Percentiles rank a stretch among this genome's conserved stretches.
Conservation (phyloP, 1,139 yeast species). For the Candida labiduridarum region DNA sequence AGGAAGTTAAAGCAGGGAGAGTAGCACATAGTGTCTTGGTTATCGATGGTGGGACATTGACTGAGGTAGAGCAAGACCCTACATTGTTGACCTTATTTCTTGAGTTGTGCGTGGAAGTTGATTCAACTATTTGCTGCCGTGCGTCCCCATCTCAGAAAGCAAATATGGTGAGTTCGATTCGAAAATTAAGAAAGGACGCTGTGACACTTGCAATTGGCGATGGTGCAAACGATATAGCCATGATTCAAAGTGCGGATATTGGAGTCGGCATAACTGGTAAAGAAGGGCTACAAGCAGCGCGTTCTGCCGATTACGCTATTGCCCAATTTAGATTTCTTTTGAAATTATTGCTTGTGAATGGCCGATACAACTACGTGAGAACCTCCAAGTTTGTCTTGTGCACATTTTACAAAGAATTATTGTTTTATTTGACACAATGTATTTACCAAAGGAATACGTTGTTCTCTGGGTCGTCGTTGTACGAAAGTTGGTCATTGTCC, state of each 20-base stretch:
- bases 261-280: conserved; percentile 97
- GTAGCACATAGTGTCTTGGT: conserved; percentile 95
- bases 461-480: conserved; percentile 91
- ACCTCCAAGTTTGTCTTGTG: conserved; percentile 90
- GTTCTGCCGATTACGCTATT: conserved; percentile 92
- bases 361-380: conserved; percentile 90
- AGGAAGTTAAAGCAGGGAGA: conserved; percentile 62
- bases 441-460: conserved; percentile 84
- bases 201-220: conserved; percentile 98
- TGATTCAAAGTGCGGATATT: conserved; percentile 98
- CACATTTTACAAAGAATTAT: conserved; percentile 90
- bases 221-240: conserved; percentile 98
- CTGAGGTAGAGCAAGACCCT: conserved; percentile 70
- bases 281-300: conserved; percentile 95
- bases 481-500: conserved; percentile 94
- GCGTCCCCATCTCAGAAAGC: conserved; percentile 98
- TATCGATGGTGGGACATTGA: conserved; percentile 85
- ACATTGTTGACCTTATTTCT: conserved; percentile 73
- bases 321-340: conserved; percentile 88
- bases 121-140: conserved; percentile 92
- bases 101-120: conserved; percentile 83
- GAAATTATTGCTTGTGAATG: conserved; percentile 87
- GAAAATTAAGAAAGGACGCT: conserved; percentile 61
- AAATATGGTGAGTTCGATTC: conserved; percentile 76
- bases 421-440: conserved; percentile 87